phyloP scores from a whole-genome alignment of 2,329 filamentous ascomycete genomes.

The Trichoderma arundinaceum region DNA sequence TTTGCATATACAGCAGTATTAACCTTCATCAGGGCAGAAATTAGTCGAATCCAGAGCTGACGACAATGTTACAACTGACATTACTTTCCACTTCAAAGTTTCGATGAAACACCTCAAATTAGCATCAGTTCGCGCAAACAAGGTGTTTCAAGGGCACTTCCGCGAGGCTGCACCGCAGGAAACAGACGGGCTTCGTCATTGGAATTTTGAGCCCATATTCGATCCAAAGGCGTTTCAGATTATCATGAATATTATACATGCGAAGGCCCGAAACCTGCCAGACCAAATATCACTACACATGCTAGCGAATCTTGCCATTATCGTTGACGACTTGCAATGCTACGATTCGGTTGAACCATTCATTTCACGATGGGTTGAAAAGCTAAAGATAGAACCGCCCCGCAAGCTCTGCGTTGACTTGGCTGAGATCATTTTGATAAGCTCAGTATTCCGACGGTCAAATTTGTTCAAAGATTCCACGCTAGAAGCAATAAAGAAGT shows the following conservation, averaged over 20 bases:
- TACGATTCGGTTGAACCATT: slow-evolving; percentile 32
- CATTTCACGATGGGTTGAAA: slow-evolving; percentile 30
- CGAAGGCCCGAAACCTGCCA: slow-evolving; percentile 29
- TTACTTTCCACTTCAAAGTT: slow-evolving; percentile 20
- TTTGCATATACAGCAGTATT: no score
- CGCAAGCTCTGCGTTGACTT: slow-evolving; percentile 8
- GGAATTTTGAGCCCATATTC: slow-evolving; percentile 34
- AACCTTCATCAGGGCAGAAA: background rate
- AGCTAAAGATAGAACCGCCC: slow-evolving; percentile 11
- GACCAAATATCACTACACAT: slow-evolving; percentile 1
- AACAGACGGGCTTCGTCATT: slow-evolving; percentile 31
- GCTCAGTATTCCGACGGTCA: background rate
- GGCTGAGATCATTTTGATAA: slow-evolving; percentile 30
- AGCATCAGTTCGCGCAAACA: slow-evolving; percentile 21
- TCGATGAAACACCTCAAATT: slow-evolving; percentile 26
- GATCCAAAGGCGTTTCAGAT: slow-evolving; percentile 33
- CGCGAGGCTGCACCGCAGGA: slow-evolving; percentile 10
- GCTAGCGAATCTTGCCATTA: slow-evolving; percentile 32
- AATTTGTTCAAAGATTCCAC: background rate
- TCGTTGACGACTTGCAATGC: slow-evolving; percentile 36
- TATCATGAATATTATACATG: slow-evolving; percentile 35
- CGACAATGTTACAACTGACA: background rate
- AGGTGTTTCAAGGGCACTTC: slow-evolving; percentile 2
- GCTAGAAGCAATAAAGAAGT: background rate
- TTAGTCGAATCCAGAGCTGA: background rate